These are phyloP conservation scores for Russula brevipes DNA, from an alignment of 768 basidiomycete genomes.

Conservation along the genomic window DNA sequence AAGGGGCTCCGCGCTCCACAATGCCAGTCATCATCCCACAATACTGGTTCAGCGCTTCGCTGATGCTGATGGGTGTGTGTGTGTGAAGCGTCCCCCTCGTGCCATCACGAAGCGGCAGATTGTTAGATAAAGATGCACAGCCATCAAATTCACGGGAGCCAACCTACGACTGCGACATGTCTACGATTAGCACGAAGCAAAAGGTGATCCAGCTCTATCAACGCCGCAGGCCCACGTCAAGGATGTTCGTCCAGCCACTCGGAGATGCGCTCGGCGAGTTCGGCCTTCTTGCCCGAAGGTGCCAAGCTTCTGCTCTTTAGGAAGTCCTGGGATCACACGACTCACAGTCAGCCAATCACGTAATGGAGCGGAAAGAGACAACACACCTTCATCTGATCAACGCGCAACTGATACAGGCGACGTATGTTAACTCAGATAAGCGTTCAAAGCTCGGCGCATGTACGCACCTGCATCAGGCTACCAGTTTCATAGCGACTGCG, in stretches of 20 bases:
- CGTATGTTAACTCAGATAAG: conserved; percentile 6
- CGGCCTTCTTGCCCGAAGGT: conserved; percentile 66
- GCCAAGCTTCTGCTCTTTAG: conserved; percentile 59
- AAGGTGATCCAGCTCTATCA: not conserved
- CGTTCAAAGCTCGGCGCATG: not conserved
- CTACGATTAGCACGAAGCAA: not conserved
- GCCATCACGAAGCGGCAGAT: not conserved
- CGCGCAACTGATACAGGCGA: conserved; percentile 48
- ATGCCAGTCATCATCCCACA: no score
- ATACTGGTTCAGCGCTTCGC: no score
- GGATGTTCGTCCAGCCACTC: conserved; percentile 51
- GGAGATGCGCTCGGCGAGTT: conserved; percentile 58
- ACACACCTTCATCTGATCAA: conserved; percentile 72
- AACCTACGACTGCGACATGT: not conserved
- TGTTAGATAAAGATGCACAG: not conserved
- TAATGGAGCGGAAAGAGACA: not conserved
- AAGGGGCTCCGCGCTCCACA: not conserved
- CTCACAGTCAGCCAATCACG: conserved; percentile 4
- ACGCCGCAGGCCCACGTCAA: conserved; percentile 1
- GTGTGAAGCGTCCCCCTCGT: not conserved
- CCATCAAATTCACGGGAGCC: not conserved
- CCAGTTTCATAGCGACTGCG: conserved; percentile 59
- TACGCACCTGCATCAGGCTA: conserved; percentile 56
- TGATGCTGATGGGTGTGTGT: no score
- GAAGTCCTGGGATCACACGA: conserved; percentile 50